phyloP scores from a whole-genome alignment of 2,329 filamentous ascomycete genomes.

The Chaetomium olivaceum region DNA sequence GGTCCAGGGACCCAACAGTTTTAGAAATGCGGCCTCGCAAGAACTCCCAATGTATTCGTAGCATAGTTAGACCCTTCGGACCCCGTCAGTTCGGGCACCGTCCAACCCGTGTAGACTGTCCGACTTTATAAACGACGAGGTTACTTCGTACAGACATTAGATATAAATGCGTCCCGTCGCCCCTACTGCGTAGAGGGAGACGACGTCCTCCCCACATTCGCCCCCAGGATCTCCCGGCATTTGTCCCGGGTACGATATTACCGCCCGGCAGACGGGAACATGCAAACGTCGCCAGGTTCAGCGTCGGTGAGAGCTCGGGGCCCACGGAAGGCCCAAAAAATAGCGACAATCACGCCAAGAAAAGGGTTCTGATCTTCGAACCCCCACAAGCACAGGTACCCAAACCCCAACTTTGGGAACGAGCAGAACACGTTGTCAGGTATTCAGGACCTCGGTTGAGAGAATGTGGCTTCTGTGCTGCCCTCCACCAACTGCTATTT shows the following conservation, averaged over 20 bases:
- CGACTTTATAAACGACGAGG: too few relatives aligned
- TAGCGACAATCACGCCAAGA: slow-evolving; percentile 3
- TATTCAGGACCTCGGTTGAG: neutral
- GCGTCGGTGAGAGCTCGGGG: neutral
- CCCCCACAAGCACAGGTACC: neutral
- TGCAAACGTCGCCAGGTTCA: neutral
- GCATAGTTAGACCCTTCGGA: too few relatives aligned
- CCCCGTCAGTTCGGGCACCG: too few relatives aligned
- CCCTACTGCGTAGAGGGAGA: neutral
- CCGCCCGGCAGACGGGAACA: neutral
- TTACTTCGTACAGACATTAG: too few relatives aligned
- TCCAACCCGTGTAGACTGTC: too few relatives aligned
- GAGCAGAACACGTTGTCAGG: too few relatives aligned
- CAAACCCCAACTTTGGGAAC: too few relatives aligned
- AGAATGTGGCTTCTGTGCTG: neutral
- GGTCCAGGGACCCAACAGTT: neutral
- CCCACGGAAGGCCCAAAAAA: too few relatives aligned
- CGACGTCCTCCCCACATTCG: neutral
- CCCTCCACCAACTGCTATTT: neutral
- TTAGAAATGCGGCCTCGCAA: neutral
- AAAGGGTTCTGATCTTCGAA: slow-evolving; percentile 4
- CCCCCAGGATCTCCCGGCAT: neutral
- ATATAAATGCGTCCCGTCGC: neutral
- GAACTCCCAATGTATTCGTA: neutral
- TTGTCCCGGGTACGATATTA: neutral